phyloP scores from a whole-genome alignment of 1,284 basidiomycete genomes.

The Ustilago xerochloae region DNA sequence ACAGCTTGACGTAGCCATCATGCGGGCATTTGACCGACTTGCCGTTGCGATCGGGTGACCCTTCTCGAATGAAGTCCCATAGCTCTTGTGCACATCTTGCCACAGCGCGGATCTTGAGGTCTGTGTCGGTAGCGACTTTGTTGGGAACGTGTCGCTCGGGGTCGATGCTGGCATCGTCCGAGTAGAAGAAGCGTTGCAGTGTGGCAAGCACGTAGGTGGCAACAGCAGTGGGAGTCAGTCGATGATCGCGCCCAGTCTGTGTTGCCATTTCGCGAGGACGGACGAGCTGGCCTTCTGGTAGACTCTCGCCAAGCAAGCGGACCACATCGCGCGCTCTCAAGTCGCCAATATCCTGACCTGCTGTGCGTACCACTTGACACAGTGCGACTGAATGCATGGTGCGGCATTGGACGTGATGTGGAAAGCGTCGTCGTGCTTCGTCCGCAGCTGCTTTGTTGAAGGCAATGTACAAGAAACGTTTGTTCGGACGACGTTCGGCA shows the following conservation, averaged over 20 bases:
- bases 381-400: conserved; percentile 64
- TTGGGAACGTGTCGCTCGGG: conserved; percentile 52
- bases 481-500: conserved; percentile 47
- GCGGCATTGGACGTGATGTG: conserved; percentile 57
- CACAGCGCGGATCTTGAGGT: conserved; percentile 45
- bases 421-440: conserved; percentile 50
- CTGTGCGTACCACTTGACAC: conserved; percentile 46
- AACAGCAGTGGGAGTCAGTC: conserved; percentile 54
- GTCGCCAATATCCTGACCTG: conserved; percentile 49
- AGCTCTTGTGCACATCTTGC: conserved; percentile 45
- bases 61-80: conserved; percentile 53
- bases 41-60: conserved; percentile 30
- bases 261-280: conserved; percentile 29
- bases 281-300: conserved; percentile 47
- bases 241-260: conserved; percentile 31
- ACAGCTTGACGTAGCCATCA: conserved; percentile 63
- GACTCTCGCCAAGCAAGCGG: conserved; percentile 34
- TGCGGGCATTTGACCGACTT: conserved; percentile 56
- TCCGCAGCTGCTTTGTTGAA: conserved; percentile 62
- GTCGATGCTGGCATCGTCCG: conserved; percentile 44
- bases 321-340: conserved; percentile 56
- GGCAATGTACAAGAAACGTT: conserved; percentile 60
- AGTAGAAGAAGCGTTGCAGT: conserved; percentile 59
- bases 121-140: conserved; percentile 50
- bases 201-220: conserved; percentile 59